Base-by-base conservation (phyloP, 2,329 filamentous ascomycete species). In the Phialocephala subalpina region DNA sequence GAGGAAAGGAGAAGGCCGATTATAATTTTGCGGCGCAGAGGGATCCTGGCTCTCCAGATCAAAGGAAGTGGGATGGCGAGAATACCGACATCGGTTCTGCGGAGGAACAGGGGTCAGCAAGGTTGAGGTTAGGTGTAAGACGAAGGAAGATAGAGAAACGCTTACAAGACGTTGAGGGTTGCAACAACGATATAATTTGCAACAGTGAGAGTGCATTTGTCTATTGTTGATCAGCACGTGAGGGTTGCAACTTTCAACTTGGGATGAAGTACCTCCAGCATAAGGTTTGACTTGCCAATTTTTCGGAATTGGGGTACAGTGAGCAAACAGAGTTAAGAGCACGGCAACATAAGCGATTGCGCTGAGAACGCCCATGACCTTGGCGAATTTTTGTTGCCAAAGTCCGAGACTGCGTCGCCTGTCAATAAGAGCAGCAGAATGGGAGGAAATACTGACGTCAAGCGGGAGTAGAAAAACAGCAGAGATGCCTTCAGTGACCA, bases 201-300 rank as follows among this genome's bases (percentile, higher is more conserved):
- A 8, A 49, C 45, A 8, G 45, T 49, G 20, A 49, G 4, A 16
- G 45, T 49, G 14, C 45, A 49, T 49, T 16, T 27, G 14, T 49
- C 20, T 49, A 16, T 5, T 5, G 8, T 16, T 4, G 20, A 25
- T 49, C 20, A 49, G 45, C 45, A 25, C 3, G 22, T 9, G 9
- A 4, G 18, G 6, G 45, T 49, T 4, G 25, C 5, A 22, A 49
- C 6, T 49, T 49, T 27, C 5, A 27, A 49, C 7, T 14, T 49
- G 25, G n/a, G n/a, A n/a, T n/a, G n/a, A n/a, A n/a, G n/a, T 49
- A 49, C 45, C 45, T 25, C 45, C 45, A 25, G 45, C 45, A 49
- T 49, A 49, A 6, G 45, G 45, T 14, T 49, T 49, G 45, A 49
- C 25, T 49, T 49, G 45, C 45, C 45, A 49, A 25, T 49, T 49